These are phyloP conservation scores for Starmerella gropengiesseri DNA, from an alignment of 805 yeast species.

Conservation along the genomic window DNA sequence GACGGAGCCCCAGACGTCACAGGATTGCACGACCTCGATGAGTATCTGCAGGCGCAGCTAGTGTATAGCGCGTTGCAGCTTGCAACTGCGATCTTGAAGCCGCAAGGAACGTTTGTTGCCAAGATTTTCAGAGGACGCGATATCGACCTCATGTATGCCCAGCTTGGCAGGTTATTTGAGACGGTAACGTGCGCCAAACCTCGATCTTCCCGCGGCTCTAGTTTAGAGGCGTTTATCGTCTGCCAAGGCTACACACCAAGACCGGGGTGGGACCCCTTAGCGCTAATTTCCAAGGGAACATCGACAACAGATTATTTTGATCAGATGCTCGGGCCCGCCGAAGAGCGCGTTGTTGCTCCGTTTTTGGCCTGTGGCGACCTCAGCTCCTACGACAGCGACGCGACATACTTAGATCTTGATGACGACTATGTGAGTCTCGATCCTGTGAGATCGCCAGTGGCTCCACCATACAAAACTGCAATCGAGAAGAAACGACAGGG, in stretches of 20 bases:
- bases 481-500: constrained; percentile 78
- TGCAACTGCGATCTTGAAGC: constrained; percentile 76
- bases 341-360: constrained; percentile 73
- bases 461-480: constrained; percentile 93
- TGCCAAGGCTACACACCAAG: constrained; percentile 82
- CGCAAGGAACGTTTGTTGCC: constrained; percentile 91
- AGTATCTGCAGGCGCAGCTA: constrained; percentile 90
- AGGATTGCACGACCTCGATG: constrained; percentile 92
- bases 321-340: constrained; percentile 39
- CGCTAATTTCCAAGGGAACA: constrained; percentile 21
- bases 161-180: constrained; percentile 74
- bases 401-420: constrained; percentile 58
- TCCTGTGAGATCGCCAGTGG: constrained; percentile 92
- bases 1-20: constrained; percentile 99
- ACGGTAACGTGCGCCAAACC: constrained; percentile 93
- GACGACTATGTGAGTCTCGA: constrained; percentile 44
- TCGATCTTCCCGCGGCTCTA: constrained; percentile 86
- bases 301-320: constrained; percentile 80
- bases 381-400: constrained; percentile 83
- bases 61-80: constrained; percentile 83
- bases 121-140: constrained; percentile 94
- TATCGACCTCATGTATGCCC: constrained; percentile 87
- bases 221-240: constrained; percentile 86
- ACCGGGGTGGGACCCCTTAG: constrained; percentile 64
- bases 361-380: constrained; percentile 93